phyloP scores from a whole-genome alignment of 1,284 basidiomycete species.

The Ceratobasidium sp. region DNA sequence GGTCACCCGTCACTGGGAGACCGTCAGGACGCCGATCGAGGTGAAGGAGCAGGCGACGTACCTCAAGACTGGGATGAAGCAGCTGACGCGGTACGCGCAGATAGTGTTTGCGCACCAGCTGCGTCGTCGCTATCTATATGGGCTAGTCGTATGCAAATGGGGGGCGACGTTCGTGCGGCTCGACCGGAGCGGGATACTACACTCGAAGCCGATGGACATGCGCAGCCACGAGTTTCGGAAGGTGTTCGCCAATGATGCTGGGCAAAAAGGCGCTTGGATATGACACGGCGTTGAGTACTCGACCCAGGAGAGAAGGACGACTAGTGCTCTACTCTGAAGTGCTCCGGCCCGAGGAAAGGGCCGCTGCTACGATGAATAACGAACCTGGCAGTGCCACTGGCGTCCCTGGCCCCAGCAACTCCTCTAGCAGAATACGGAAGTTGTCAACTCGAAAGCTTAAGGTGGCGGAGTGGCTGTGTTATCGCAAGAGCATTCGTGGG shows the following conservation, averaged over 20 bases:
- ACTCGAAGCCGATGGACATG: not conserved
- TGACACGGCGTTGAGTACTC: slow-evolving; percentile 6
- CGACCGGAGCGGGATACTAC: slow-evolving; percentile 22
- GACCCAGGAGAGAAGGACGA: not conserved
- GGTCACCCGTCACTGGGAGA: slow-evolving; percentile 21
- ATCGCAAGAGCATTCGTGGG: slow-evolving; percentile 24
- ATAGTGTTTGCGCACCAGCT: slow-evolving; percentile 22
- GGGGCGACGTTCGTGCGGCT: slow-evolving; percentile 28
- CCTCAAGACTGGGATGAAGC: slow-evolving; percentile 21
- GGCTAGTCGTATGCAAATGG: not conserved
- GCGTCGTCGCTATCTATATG: slow-evolving; percentile 33
- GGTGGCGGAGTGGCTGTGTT: slow-evolving; percentile 14
- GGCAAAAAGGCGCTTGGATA: not conserved
- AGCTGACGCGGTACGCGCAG: slow-evolving; percentile 20
- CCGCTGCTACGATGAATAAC: too few relatives aligned
- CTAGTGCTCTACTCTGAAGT: slow-evolving; percentile 12
- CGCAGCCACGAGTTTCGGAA: not conserved
- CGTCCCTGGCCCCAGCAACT: not conserved
- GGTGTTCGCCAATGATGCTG: slow-evolving; percentile 16
- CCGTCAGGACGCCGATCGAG: slow-evolving; percentile 25
- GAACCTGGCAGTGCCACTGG: too few relatives aligned
- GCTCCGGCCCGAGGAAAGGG: not conserved
- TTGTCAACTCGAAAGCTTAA: slow-evolving; percentile 5
- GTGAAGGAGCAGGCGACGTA: not conserved
- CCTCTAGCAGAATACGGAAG: too few relatives aligned